Evolutionary conservation across 352 stramenopile species (phyloP), one percentile per base, ranked within the genome.

Genomic region (Phytopythium mirpurense): DNA sequence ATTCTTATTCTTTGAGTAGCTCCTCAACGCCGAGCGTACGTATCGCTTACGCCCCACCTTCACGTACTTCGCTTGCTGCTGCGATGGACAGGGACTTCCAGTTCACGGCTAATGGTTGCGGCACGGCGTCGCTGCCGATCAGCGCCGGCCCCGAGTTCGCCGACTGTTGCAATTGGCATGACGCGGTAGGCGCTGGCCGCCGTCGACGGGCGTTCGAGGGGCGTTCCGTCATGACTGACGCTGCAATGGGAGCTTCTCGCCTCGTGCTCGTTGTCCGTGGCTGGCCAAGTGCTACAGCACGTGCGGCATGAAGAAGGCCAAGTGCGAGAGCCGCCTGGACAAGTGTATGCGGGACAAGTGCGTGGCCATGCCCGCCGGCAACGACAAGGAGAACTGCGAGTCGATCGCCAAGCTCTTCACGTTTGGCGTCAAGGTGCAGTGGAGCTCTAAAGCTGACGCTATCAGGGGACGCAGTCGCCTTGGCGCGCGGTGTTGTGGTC

Each of bases 161-260:
- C 26, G 68, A 86, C 24, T 92, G 82, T 68, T 92, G 82, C 61
- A 85, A 92, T 49, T 87, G 76, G 76, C 82, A 92, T 60, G 78
- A 92, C 56, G 78, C 70, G 43, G 81, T 91, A 69, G 29, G 71
- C 41, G 21, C n/a, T 14, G 51, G 53, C 31, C 21, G 18, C 35
- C 29, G 9, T 6, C 48, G 15, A 27, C 31, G n/a, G 19, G 8
- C 16, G 2, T 7, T 11, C n/a, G 4, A 21, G 27, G 21, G 16
- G 10, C 6, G 24, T n/a, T n/a, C n/a, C n/a, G n/a, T n/a, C n/a
- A n/a, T n/a, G n/a, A n/a, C n/a, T n/a, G n/a, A n/a, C n/a, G n/a
- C n/a, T n/a, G n/a, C n/a, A n/a, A n/a, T n/a, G n/a, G n/a, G n/a
- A n/a, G n/a, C n/a, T n/a, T n/a, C n/a, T n/a, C 14, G 10, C 14